Conservation (phyloP, 768 basidiomycete species). For the Porpolomopsis calyptriformis region DNA sequence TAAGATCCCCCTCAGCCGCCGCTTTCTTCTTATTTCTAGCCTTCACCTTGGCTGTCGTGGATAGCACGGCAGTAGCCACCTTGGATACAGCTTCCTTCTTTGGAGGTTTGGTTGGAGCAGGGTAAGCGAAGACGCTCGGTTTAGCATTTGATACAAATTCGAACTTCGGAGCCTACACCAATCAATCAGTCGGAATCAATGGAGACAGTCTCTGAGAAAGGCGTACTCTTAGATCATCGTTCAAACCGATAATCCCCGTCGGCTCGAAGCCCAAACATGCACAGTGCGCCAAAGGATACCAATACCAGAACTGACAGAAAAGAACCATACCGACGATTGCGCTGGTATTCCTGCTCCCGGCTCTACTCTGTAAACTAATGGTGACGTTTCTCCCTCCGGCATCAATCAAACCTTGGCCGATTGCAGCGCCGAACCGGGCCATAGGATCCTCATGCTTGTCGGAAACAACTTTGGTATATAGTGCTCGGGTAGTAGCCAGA, state of each 20-base stretch:
- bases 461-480: slow-evolving; percentile 79
- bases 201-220: not conserved
- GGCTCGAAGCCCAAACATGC: slow-evolving; percentile 89
- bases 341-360: slow-evolving; percentile 85
- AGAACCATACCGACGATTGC: slow-evolving; percentile 97
- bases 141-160: slow-evolving; percentile 84
- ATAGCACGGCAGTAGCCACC: slow-evolving; percentile 89
- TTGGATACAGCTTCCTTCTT: slow-evolving; percentile 90
- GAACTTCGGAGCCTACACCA: slow-evolving; percentile 77
- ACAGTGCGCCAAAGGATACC: slow-evolving; percentile 96
- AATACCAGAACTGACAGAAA: slow-evolving; percentile 99
- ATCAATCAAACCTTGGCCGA: slow-evolving; percentile 95
- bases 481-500: slow-evolving; percentile 65
- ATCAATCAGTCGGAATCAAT: slow-evolving; percentile 6
- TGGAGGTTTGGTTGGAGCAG: slow-evolving; percentile 72
- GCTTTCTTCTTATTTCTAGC: slow-evolving; percentile 91
- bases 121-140: slow-evolving; percentile 90
- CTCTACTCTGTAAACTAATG: slow-evolving; percentile 85
- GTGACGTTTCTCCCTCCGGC: slow-evolving; percentile 96
- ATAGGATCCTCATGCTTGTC: slow-evolving; percentile 99
- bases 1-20: slow-evolving; percentile 65
- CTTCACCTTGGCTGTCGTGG: slow-evolving; percentile 95
- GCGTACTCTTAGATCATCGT: slow-evolving; percentile 69
- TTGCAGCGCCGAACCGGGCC: slow-evolving; percentile 93
- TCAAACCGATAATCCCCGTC: slow-evolving; percentile 88